Evolutionary conservation across 2,329 filamentous ascomycete genomes (phyloP).

Genomic region (Aquanectria penicillioides): DNA sequence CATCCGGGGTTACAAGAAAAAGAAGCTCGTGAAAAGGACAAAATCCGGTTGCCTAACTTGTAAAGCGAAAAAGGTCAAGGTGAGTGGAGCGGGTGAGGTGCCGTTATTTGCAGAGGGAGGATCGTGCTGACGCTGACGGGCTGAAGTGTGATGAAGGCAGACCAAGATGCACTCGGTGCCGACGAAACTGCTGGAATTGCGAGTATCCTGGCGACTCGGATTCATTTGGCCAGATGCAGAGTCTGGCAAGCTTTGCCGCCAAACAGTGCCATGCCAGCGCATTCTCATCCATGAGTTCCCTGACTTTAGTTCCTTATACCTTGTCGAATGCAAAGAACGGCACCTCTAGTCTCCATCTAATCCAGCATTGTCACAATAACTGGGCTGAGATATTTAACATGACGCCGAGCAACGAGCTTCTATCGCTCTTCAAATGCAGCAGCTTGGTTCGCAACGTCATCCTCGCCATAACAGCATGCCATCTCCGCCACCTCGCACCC

Average conservation of each 20-base stretch:
- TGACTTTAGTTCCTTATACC: not conserved
- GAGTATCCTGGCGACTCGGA: not conserved
- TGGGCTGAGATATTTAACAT: slow-evolving; percentile 1
- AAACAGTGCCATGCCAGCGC: no score
- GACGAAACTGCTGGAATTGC: slow-evolving; percentile 3
- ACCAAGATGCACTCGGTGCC: not conserved
- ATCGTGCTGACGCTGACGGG: not conserved
- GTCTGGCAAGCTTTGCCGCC: not conserved
- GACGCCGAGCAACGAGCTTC: not conserved
- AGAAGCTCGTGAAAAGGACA: not conserved
- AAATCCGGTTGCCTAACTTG: not conserved
- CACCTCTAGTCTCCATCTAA: not conserved
- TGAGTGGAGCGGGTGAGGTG: not conserved
- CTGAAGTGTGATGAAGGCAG: not conserved
- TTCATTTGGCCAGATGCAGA: not conserved
- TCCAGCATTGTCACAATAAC: not conserved
- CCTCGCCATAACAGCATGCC: not conserved
- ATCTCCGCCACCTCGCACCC: not conserved
- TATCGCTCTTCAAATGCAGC: not conserved
- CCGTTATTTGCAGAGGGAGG: not conserved
- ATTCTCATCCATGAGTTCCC: not conserved
- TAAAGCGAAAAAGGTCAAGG: slow-evolving; percentile 3
- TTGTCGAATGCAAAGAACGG: not conserved
- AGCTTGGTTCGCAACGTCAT: not conserved
- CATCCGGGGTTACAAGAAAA: not conserved